Percentiles rank a stretch among this genome's conserved stretches.
Evolutionary conservation across 305 asterid genomes (phyloP).

Genomic region (Plantago coronopus): DNA sequence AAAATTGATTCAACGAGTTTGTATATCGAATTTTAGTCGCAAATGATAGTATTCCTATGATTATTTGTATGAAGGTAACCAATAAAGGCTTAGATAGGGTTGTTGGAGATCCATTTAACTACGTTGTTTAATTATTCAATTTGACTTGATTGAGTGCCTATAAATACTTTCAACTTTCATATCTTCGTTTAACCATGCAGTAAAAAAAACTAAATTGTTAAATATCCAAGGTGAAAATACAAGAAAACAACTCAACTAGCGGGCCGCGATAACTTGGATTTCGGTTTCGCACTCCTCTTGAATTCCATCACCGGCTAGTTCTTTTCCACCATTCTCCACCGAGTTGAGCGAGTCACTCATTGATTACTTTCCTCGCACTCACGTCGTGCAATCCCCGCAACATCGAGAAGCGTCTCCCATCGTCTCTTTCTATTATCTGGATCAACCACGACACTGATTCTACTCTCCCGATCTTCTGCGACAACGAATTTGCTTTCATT

Average conservation of each 20-base stretch:
- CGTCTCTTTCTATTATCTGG: conserved; percentile 13
- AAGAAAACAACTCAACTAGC: neutral
- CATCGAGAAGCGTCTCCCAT: conserved; percentile 34
- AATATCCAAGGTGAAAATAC: neutral
- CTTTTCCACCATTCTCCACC: conserved; percentile 8
- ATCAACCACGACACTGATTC: neutral
- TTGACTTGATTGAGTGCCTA: too few relatives aligned
- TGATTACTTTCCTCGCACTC: conserved; percentile 19
- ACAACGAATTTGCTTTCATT: neutral
- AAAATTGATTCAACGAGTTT: too few relatives aligned
- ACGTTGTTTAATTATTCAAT: too few relatives aligned
- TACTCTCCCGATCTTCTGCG: neutral
- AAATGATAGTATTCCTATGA: too few relatives aligned
- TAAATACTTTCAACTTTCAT: too few relatives aligned
- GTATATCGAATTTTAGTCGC: too few relatives aligned
- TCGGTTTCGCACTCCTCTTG: conserved; percentile 25
- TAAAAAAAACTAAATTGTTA: too few relatives aligned
- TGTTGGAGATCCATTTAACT: too few relatives aligned
- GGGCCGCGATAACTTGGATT: conserved; percentile 28
- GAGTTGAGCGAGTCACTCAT: conserved; percentile 1
- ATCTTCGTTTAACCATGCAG: too few relatives aligned
- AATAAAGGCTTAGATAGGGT: too few relatives aligned
- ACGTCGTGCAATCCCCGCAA: conserved; percentile 23
- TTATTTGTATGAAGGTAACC: too few relatives aligned
- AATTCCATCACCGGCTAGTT: conserved; percentile 26